Base-by-base conservation (phyloP, 192 early-diverging fungal genomes). In the Umbelopsis sp. region DNA sequence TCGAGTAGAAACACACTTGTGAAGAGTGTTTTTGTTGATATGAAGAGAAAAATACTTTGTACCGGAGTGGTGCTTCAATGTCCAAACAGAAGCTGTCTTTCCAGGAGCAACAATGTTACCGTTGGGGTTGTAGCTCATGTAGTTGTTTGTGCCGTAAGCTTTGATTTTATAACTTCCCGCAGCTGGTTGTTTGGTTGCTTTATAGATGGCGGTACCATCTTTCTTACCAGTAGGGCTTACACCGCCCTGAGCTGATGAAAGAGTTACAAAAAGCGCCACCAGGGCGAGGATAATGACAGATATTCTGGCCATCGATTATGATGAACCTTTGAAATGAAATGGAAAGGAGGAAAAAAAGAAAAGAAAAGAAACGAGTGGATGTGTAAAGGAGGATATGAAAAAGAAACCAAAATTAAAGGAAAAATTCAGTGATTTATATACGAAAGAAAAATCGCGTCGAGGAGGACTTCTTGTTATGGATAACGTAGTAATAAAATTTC, bases 1-100 rank as follows among this genome's bases (percentile, higher is more conserved):
- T 4, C 74, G 74, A 41, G 74, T 75, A 17, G 74, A 75, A 22
- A 75, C 34, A 66, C 74, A 75, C 38, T 75, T 75, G 16, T 47
- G 53, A 29, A 71, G 65, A 17, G 53, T 65, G 32, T 49, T 53
- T 9, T 75, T 65, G n/a, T 75, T 66, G 31, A 29, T 41, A 41
- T 65, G 74, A 9, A 71, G 54, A 16, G 74, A 66, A n/a, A 75
- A 75, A 49, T 53, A 75, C 31, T 75, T 75, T 21, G 66, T 26
- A 4, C 32, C 59, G 4, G 51, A 53, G 69, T 75, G 74, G 31
- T 71, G 54, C n/a, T 54, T 62, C 2, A 75, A 21, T 2, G 32
- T 7, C 74, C 74, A 75, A 3, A 26, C n/a, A 34, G 41, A 47
- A 14, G 41, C 69, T 5, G 31, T 14, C 1, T 17, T 24, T 24